A percentile compares a stretch with the other conserved stretches of the same genome.
Conservation (phyloP, 1,139 yeast genomes). For the Yamadazyma trypodendri region DNA sequence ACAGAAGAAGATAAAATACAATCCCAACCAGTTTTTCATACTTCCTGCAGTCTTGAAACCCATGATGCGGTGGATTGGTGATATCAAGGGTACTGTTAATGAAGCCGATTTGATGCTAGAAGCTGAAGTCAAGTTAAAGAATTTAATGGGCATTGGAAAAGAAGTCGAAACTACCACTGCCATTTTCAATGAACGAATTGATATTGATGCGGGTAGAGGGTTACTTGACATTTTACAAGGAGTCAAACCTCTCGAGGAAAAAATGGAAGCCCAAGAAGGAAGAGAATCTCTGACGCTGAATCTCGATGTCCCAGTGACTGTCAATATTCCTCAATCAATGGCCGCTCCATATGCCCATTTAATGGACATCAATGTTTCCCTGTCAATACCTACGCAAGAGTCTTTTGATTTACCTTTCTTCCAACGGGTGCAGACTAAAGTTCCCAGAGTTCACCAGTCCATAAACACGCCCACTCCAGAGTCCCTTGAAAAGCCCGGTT, state of each 20-base stretch:
- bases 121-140: constrained; percentile 65
- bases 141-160: constrained; percentile 52
- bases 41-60: constrained; percentile 64
- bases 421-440: constrained; percentile 10
- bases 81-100: constrained; percentile 49
- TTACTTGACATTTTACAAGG: constrained; percentile 62
- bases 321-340: constrained; percentile 18
- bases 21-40: constrained; percentile 53
- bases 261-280: constrained; percentile 6
- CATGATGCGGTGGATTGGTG: constrained; percentile 54
- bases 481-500: constrained; percentile 41
- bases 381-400: constrained; percentile 18
- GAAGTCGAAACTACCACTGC: constrained; percentile 15
- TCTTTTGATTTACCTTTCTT: constrained; percentile 15
- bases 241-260: constrained; percentile 24
- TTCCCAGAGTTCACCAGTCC: constrained; percentile 7
- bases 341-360: constrained; percentile 19
- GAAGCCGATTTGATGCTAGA: constrained; percentile 55
- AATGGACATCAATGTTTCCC: constrained; percentile 21
- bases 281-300: constrained; percentile 1
- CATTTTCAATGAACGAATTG: constrained; percentile 16
- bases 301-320: constrained; percentile 6
- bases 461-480: constrained; percentile 42
- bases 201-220: constrained; percentile 73
- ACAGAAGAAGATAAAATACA: constrained; percentile 35